Conservation (phyloP, 208 protist species). For the Trypanosoma platydactyli region DNA sequence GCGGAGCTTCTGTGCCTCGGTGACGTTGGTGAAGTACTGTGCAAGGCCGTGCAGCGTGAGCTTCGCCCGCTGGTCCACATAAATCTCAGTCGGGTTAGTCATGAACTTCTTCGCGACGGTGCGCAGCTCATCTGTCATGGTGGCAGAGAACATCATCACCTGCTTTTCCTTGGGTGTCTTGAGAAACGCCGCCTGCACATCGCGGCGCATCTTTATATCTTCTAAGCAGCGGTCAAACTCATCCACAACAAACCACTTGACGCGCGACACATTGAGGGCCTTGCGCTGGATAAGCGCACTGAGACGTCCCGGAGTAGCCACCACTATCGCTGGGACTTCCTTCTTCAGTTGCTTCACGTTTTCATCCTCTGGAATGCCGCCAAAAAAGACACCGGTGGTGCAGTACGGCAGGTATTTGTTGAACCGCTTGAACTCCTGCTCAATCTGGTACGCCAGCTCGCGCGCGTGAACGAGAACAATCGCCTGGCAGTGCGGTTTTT, state of each 20-base stretch:
- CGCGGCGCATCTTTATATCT: constrained; percentile 92
- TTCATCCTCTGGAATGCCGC: constrained; percentile 93
- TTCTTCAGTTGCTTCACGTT: constrained; percentile 88
- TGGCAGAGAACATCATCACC: constrained; percentile 99
- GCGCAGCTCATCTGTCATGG: constrained; percentile 96
- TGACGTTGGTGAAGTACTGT: constrained; percentile 98
- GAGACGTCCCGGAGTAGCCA: constrained; percentile 98
- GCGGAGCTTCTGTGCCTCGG: constrained; percentile 97
- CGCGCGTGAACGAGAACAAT: constrained; percentile 97
- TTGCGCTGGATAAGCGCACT: constrained; percentile 91
- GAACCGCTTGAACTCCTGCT: constrained; percentile 98
- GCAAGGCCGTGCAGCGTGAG: constrained; percentile 98
- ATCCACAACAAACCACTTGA: constrained; percentile 99
- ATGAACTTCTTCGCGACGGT: constrained; percentile 98
- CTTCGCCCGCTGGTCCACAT: constrained; percentile 98
- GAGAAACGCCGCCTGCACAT: constrained; percentile 98
- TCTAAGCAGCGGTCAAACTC: constrained; percentile 99
- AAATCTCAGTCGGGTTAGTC: constrained; percentile 95
- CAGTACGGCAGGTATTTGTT: constrained; percentile 95
- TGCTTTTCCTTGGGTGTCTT: constrained; percentile 97
- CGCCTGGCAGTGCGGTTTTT: constrained; percentile 86
- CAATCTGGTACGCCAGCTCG: constrained; percentile 99
- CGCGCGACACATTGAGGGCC: constrained; percentile 90
- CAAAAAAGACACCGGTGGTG: constrained; percentile 96
- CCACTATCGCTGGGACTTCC: constrained; percentile 95